Evolutionary conservation across 176 grass and related monocot genomes (phyloP), one percentile per base, ranked within the genome.

Genomic region (Triticum timopheevii): DNA sequence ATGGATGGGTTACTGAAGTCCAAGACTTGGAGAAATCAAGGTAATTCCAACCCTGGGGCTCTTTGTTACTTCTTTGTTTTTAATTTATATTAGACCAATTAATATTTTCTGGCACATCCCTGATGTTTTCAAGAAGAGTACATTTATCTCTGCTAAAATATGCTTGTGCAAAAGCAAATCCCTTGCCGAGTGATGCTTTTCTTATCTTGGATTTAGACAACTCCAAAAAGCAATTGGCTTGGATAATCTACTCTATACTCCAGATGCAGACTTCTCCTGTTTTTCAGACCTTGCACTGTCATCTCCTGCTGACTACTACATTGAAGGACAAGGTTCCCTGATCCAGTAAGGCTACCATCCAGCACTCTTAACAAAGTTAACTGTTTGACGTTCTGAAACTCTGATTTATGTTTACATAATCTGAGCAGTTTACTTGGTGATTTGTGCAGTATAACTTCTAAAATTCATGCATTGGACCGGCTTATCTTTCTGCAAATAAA

Each of bases 1-100:
- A 98, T 92, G 96, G 96, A 67, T 98, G 96, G 96, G 96, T 98
- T 82, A 98, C 96, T 63, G 96, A 98, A 88, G 87, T 98, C 33
- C 85, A 90, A 82, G 86, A 98, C 89, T 77, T 98, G 22, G 89
- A 95, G 65, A 89, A 91, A 94, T 96, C 96, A 85, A 95, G 96
- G 96, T 98, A 89, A 73, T 30, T 84, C 69, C 64, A 62, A 28
- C 50, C 24, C 49, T 52, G 52, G 30, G 44, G 36, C 28, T 87
- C 24, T 64, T 62, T 45, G 56, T 54, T 80, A 70, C 45, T 70
- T 76, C 7, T 28, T 75, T 25, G 49, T 76, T 52, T 76, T 44
- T 52, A 10, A 45, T 52, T 52, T 52, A 52, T 52, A 52, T 19
- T 30, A 76, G 73, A 45, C n/a, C 65, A 31, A 34, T 33, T 8